Base-by-base conservation (phyloP, 768 basidiomycete species). In the Amanita exitialis region DNA sequence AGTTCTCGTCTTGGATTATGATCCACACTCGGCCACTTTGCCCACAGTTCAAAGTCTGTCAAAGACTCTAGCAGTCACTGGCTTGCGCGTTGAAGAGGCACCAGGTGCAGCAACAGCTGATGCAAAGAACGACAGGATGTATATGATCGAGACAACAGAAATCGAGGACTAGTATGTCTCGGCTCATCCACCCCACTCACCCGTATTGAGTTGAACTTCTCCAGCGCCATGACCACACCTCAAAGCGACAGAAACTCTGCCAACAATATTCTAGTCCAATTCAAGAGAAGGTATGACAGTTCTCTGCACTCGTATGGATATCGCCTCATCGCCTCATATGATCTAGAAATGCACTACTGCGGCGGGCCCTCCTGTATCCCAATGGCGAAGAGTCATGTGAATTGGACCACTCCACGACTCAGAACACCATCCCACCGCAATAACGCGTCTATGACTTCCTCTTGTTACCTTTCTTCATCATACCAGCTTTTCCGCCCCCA, bases 1-100 rank as follows among this genome's bases (percentile, higher is more conserved):
- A 57, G 80, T 91, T 20, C 69, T 92, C 1, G 72, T 92, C 21
- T 72, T 92, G 38, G 78, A 88, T 63, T 82, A 78, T 57, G 78
- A 84, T 55, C 74, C 79, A n/a, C 54, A 64, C 10, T 41, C 62
- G 4, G 56, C 65, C 2, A 56, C 63, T 39, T 47, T 62, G 0
- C 74, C 83, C 4, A 71, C 70, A 25, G 74, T 78, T 20, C 77
- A 76, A 53, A 77, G 75, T 57, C 69, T 75, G 25, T 79, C 77
- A 0, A 64, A 68, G 30, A 62, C 65, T 41, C 55, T 77, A 16
- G 64, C 67, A 18, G 70, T 85, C 6, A 76, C 79, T 16, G 78
- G 76, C 20, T 62, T 90, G 53, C 83, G 77, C 52, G 71, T 86
- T 0, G 74, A 82, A 49, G 84, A 86, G 32, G 86, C 87, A 8